phyloP scores from a whole-genome alignment of 108 stramenopile genomes.

The Cyclotella baltica region DNA sequence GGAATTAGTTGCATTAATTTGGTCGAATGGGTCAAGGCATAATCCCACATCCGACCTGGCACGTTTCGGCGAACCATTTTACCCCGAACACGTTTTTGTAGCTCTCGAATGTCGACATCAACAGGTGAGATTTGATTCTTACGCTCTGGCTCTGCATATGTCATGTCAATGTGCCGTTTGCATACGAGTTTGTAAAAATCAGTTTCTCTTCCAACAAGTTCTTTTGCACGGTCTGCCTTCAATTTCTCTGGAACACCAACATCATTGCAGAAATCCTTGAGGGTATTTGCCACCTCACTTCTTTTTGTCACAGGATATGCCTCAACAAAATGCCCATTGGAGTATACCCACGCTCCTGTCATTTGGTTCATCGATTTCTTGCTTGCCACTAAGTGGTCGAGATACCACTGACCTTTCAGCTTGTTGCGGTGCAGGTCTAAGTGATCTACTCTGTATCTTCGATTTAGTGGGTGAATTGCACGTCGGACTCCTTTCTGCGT shows the following conservation, averaged over 20 bases:
- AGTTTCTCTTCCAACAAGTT: not conserved
- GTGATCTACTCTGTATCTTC: not conserved
- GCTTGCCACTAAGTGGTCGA: no score
- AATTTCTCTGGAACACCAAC: not conserved
- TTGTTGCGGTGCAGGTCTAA: no score
- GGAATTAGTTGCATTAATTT: constrained; percentile 20
- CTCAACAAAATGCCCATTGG: not conserved
- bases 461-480: not conserved
- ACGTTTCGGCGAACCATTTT: no score
- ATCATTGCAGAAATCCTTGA: not conserved
- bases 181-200: not conserved
- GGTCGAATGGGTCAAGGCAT: no score
- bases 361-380: no score
- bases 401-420: no score
- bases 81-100: not conserved
- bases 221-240: no score
- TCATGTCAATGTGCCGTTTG: not conserved
- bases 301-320: not conserved
- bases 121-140: no score
- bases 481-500: not conserved
- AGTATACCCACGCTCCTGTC: no score
- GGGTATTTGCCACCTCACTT: not conserved
- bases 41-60: no score
- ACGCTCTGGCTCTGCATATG: no score
- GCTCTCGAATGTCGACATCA: no score